Conservation (phyloP, 2,329 filamentous ascomycete species). For the Trichoderma breve region DNA sequence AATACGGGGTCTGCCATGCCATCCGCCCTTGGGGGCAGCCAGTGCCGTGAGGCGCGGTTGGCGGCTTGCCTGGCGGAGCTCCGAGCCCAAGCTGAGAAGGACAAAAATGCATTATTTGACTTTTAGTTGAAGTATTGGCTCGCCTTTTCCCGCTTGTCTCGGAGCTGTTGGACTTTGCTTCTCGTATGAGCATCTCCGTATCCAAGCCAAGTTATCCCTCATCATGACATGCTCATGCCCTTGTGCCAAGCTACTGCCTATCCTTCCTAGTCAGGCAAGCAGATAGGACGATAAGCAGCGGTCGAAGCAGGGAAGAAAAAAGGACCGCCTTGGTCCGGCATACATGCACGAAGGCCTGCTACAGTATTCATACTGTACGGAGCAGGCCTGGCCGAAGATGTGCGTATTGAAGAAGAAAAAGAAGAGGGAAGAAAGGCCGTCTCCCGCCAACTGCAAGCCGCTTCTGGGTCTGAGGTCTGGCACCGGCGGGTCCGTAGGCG, state of each 20-base stretch:
- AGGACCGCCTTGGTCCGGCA: slow-evolving; percentile 1
- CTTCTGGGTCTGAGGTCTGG: slow-evolving; percentile 11
- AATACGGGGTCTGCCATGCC: background rate
- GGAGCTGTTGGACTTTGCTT: background rate
- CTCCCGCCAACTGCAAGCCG: slow-evolving; percentile 9
- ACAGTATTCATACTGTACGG: slow-evolving; percentile 11
- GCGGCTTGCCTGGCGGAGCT: slow-evolving; percentile 2
- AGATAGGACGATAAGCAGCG: slow-evolving; percentile 8
- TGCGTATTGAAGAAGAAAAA: background rate
- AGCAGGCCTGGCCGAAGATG: background rate
- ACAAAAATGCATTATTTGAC: background rate
- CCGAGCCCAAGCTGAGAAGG: background rate
- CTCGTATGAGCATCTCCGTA: background rate
- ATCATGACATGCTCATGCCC: slow-evolving; percentile 6
- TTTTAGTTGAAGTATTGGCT: background rate
- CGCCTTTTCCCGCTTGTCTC: background rate
- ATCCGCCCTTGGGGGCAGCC: background rate
- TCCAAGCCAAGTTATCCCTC: background rate
- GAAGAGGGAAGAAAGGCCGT: background rate
- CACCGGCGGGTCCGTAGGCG: slow-evolving; percentile 18
- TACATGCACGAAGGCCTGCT: background rate
- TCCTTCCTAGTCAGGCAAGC: slow-evolving; percentile 19
- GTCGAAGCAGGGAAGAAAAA: background rate
- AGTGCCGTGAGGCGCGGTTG: background rate
- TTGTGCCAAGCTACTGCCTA: slow-evolving; percentile 5